Evolutionary conservation across 164 flowering plant species (phyloP).

Genomic region (Stephania yunnanensis): DNA sequence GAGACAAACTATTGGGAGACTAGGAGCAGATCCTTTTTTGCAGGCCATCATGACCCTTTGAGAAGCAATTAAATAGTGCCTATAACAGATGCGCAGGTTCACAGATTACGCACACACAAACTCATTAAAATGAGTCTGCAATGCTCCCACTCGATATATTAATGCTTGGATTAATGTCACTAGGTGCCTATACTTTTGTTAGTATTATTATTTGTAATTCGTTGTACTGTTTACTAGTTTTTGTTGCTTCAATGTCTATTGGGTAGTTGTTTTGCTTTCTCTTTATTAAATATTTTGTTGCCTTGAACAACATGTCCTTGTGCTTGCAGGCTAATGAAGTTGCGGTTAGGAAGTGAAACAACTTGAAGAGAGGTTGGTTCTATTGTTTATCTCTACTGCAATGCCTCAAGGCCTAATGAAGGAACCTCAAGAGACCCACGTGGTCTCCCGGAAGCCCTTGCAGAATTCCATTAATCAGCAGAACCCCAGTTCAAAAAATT

Average conservation of each 20-base stretch:
- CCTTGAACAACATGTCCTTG: neutral
- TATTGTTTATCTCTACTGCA: constrained; percentile 4
- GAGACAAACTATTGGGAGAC: neutral
- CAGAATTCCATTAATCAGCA: constrained; percentile 29
- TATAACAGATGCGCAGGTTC: neutral
- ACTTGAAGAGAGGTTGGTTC: constrained; percentile 7
- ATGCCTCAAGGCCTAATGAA: constrained; percentile 39
- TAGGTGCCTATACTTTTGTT: neutral
- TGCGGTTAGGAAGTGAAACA: neutral
- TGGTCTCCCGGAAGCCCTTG: constrained; percentile 31
- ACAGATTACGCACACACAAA: neutral
- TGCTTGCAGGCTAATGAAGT: constrained; percentile 1
- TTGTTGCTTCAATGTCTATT: neutral
- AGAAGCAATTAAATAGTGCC: neutral
- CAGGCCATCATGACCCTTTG: neutral
- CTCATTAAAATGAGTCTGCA: neutral
- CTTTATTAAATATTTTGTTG: neutral
- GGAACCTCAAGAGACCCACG: constrained; percentile 27
- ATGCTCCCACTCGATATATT: neutral
- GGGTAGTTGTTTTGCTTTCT: neutral
- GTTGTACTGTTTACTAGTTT: too few relatives aligned
- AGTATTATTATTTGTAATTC: neutral
- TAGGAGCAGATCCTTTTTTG: neutral
- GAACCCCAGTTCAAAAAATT: constrained; percentile 12
- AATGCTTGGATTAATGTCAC: neutral